A percentile compares a stretch with the other conserved stretches of the same genome.
Evolutionary conservation across 169 alveolate genomes (phyloP).

Genomic region (Plasmodium blacklocki): DNA sequence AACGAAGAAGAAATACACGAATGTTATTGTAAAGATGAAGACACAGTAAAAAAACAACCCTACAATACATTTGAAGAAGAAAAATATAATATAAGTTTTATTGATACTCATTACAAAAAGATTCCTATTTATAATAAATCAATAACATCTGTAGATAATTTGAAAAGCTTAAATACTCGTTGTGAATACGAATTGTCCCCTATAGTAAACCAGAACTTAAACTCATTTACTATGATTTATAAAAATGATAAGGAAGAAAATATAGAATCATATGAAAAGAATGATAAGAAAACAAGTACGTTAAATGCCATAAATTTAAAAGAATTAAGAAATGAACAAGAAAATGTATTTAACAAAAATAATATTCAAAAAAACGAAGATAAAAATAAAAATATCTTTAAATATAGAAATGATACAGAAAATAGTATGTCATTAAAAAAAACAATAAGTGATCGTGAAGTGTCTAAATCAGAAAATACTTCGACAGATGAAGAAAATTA

Average conservation of each 20-base stretch:
- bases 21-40: not conserved
- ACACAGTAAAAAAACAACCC: not conserved
- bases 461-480: not conserved
- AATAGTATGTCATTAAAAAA: not conserved
- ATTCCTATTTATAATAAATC: conserved; percentile 1
- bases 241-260: not conserved
- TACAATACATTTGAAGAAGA: not conserved
- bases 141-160: not conserved
- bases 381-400: not conserved
- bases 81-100: not conserved
- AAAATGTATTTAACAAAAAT: not conserved
- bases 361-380: not conserved
- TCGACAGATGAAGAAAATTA: not conserved
- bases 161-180: not conserved
- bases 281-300: not conserved
- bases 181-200: not conserved
- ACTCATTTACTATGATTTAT: not conserved
- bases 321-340: conserved; percentile 3
- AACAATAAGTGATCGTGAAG: not conserved
- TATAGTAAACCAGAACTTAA: not conserved
- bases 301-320: not conserved
- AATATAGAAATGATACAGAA: not conserved
- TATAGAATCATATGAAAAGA: not conserved
- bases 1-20: not conserved
- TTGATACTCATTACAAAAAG: not conserved